A percentile compares a stretch with the other conserved stretches of the same genome.
These are phyloP conservation scores for Leccinum subfulvum DNA, from an alignment of 1,284 basidiomycete species.

Conservation along the genomic window DNA sequence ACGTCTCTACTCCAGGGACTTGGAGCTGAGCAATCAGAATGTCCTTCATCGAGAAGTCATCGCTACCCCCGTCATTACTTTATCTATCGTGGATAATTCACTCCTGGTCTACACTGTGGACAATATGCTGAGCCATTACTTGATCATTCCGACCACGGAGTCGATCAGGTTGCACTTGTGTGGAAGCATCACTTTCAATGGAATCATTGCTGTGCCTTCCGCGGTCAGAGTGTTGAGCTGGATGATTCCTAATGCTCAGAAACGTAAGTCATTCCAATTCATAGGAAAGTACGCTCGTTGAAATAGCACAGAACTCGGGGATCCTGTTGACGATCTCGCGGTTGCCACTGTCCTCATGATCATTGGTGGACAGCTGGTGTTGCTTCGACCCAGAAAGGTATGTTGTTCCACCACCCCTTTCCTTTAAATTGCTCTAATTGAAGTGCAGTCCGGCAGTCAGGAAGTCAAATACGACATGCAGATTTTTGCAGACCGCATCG, in stretches of 20 bases:
- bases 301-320: slow-evolving; percentile 72
- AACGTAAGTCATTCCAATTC: slow-evolving; percentile 56
- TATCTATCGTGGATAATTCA: slow-evolving; percentile 93
- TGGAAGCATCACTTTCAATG: slow-evolving; percentile 93
- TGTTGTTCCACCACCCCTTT: slow-evolving; percentile 3
- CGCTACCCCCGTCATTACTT: slow-evolving; percentile 74
- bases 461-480: slow-evolving; percentile 98
- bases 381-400: slow-evolving; percentile 83
- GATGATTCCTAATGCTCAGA: slow-evolving; percentile 94
- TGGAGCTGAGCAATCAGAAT: slow-evolving; percentile 84
- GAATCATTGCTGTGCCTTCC: slow-evolving; percentile 83
- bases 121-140: slow-evolving; percentile 91
- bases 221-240: slow-evolving; percentile 92
- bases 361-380: slow-evolving; percentile 88
- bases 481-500: slow-evolving; percentile 91
- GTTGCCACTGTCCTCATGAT: slow-evolving; percentile 96
- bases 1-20: slow-evolving; percentile 92
- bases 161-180: slow-evolving; percentile 86
- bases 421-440: slow-evolving; percentile 1
- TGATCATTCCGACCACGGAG: slow-evolving; percentile 84
- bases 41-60: slow-evolving; percentile 84
- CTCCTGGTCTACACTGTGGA: slow-evolving; percentile 97
- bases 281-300: slow-evolving; percentile 8
- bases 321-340: slow-evolving; percentile 90
- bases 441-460: slow-evolving; percentile 67